Conservation (phyloP, 768 basidiomycete genomes). For the Auricularia sp. region DNA sequence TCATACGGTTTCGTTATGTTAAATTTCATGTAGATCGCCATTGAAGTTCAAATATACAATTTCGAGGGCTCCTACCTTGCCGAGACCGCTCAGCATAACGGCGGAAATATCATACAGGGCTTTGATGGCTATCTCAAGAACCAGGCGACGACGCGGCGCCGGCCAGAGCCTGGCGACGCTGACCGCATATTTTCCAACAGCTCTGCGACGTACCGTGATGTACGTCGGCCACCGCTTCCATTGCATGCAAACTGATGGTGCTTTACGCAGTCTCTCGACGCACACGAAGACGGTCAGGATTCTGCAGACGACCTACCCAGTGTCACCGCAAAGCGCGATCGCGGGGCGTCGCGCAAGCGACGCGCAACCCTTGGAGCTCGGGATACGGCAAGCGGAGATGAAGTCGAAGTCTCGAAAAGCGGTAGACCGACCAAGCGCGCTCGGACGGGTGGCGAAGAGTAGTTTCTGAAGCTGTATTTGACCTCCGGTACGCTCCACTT, state of each 20-base stretch:
- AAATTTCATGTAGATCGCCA: conserved; percentile 42
- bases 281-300: conserved; percentile 60
- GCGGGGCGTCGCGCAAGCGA: neutral
- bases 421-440: neutral
- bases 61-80: conserved; percentile 66
- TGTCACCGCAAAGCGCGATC: neutral
- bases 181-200: conserved; percentile 79
- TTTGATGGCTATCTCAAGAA: conserved; percentile 83
- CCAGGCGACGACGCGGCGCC: conserved; percentile 53
- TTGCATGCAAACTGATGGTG: neutral
- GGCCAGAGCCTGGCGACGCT: conserved; percentile 63
- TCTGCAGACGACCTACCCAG: conserved; percentile 29
- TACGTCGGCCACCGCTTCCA: conserved; percentile 14
- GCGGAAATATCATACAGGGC: conserved; percentile 81
- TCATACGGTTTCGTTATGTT: neutral
- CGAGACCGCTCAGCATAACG: conserved; percentile 65
- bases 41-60: conserved; percentile 71
- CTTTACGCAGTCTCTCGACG: conserved; percentile 57
- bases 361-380: neutral
- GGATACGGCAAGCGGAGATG: neutral
- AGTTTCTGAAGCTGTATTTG: too few species aligned
- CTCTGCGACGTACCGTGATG: conserved; percentile 68
- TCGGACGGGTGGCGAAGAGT: neutral
- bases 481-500: too few species aligned
- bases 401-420: neutral